Evolutionary conservation across 2,329 filamentous ascomycete genomes (phyloP).

Genomic region (Pseudocercospora fijiensis): DNA sequence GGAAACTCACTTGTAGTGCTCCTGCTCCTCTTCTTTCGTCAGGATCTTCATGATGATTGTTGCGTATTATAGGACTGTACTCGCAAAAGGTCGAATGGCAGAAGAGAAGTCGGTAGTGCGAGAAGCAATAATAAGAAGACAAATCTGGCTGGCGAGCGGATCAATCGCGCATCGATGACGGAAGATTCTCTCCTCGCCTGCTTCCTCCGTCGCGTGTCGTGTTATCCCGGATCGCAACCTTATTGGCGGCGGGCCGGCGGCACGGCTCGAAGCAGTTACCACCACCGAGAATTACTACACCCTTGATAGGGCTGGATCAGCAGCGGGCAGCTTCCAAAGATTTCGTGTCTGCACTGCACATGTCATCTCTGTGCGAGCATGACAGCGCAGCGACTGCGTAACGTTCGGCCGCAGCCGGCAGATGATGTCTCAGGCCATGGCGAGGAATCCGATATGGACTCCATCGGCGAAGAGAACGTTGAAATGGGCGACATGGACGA

Average conservation of each 20-base stretch:
- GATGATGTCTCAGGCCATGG: constrained; percentile 18
- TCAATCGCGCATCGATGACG: neutral
- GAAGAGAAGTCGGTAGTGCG: neutral
- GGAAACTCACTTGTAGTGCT: constrained; percentile 68
- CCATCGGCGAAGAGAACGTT: constrained; percentile 17
- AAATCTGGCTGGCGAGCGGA: neutral
- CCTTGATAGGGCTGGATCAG: neutral
- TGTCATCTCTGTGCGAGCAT: constrained; percentile 11
- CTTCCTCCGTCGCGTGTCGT: neutral
- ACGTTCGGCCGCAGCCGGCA: constrained; percentile 22
- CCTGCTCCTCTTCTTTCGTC: constrained; percentile 86
- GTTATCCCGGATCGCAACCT: neutral
- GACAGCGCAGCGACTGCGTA: constrained; percentile 12
- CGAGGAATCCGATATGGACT: constrained; percentile 11
- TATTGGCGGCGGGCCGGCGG: neutral
- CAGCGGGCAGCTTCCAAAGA: neutral
- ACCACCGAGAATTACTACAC: neutral
- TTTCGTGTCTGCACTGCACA: neutral
- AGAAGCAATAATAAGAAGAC: neutral
- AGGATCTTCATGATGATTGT: constrained; percentile 77
- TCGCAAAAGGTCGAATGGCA: neutral
- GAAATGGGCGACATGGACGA: constrained; percentile 33
- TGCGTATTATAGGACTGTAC: neutral
- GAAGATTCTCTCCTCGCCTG: no score
- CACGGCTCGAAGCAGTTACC: neutral